Percentiles rank a stretch among this genome's conserved stretches.
Conservation (phyloP, 1,284 basidiomycete genomes). For the Afroboletus lepidellus region DNA sequence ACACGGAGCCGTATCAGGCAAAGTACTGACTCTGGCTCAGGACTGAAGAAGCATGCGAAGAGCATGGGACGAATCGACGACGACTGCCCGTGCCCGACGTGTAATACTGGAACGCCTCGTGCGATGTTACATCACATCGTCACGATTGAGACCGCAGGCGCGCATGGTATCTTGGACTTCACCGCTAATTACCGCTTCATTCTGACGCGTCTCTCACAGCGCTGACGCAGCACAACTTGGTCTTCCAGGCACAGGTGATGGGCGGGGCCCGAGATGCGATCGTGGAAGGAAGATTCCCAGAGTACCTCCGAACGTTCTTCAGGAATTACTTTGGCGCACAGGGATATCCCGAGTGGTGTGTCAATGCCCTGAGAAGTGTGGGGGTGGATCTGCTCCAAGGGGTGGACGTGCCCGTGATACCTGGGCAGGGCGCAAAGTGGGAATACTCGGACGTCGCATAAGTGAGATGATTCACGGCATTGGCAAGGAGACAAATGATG, state of each 20-base stretch:
- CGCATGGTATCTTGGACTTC: constrained; percentile 56
- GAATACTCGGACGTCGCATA: constrained; percentile 51
- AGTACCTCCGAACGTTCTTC: constrained; percentile 74
- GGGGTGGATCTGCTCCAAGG: constrained; percentile 72
- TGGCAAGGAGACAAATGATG: constrained; percentile 10
- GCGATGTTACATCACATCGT: constrained; percentile 72
- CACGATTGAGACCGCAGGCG: constrained; percentile 75
- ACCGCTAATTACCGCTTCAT: constrained; percentile 26
- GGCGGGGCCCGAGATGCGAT: constrained; percentile 77
- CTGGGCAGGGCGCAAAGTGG: constrained; percentile 72
- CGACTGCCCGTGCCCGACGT: constrained; percentile 79
- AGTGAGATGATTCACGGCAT: constrained; percentile 3
- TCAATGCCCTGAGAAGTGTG: constrained; percentile 73
- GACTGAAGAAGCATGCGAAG: constrained; percentile 63
- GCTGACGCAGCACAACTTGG: constrained; percentile 75
- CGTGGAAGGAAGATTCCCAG: constrained; percentile 69
- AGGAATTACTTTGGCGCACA: constrained; percentile 63
- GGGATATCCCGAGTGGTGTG: constrained; percentile 81
- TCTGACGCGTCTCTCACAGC: constrained; percentile 41
- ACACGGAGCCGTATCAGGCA: not conserved
- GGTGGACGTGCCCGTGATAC: constrained; percentile 44
- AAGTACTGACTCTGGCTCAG: constrained; percentile 34
- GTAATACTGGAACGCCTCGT: constrained; percentile 58
- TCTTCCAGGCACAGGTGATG: constrained; percentile 82
- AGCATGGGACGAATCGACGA: constrained; percentile 72